Percentiles rank a stretch among this genome's conserved stretches.
phyloP scores from a whole-genome alignment of 257 asterid genomes.

The Solanum lycopersicoides region DNA sequence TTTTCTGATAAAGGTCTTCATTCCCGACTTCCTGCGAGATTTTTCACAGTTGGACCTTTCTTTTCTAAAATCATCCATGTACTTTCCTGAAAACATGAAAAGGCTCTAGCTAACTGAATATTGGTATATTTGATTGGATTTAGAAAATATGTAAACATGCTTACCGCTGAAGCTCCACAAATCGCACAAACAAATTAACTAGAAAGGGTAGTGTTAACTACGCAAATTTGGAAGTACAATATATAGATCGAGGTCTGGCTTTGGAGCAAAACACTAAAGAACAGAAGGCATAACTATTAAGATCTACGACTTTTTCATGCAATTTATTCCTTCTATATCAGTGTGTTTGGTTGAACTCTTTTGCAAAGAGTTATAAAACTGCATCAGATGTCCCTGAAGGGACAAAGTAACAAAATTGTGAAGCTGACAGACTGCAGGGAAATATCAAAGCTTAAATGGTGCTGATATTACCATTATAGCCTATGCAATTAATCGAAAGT shows the following conservation, averaged over 20 bases:
- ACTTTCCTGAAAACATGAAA: neutral
- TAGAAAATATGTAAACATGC: neutral
- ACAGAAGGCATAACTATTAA: neutral
- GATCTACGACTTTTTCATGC: neutral
- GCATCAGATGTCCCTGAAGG: neutral
- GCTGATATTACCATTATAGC: neutral
- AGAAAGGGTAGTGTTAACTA: neutral
- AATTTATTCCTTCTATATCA: neutral
- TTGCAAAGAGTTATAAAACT: neutral
- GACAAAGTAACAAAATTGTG: neutral
- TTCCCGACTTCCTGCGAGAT: neutral
- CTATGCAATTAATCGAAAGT: neutral
- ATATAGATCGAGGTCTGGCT: neutral
- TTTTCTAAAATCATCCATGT: neutral
- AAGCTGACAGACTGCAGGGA: neutral
- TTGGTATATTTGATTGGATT: neutral
- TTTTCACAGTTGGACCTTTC: neutral
- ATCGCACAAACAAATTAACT: neutral
- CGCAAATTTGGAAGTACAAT: neutral
- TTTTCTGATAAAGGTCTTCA: conserved; percentile 1
- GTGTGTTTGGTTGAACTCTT: neutral
- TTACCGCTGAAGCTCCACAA: neutral
- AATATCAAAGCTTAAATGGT: neutral
- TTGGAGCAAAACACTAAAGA: neutral
- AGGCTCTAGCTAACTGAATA: neutral